Conservation (phyloP, 495 filamentous ascomycete species). For the Talaromyces nanjingensis region DNA sequence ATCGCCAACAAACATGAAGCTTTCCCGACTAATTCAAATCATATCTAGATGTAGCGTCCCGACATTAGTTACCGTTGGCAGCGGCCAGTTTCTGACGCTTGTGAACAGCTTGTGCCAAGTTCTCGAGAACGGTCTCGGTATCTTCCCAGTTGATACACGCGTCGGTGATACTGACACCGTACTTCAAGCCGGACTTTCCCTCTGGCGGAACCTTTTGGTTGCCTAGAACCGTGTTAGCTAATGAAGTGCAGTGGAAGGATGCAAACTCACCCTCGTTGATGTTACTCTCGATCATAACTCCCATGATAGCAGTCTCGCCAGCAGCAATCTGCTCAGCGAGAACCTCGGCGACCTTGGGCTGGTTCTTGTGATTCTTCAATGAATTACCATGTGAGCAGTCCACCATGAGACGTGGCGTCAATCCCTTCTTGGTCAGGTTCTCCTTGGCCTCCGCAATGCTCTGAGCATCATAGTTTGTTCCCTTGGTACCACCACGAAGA, state of each 20-base stretch:
- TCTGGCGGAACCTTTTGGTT: constrained; percentile 88
- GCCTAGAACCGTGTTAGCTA: constrained; percentile 36
- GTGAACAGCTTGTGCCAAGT: constrained; percentile 75
- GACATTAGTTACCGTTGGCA: neutral
- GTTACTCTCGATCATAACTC: constrained; percentile 98
- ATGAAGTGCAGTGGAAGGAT: constrained; percentile 3
- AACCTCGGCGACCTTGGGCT: constrained; percentile 83
- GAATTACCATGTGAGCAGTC: constrained; percentile 98
- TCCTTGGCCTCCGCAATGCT: constrained; percentile 73
- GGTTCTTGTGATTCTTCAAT: constrained; percentile 92
- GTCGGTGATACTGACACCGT: constrained; percentile 96
- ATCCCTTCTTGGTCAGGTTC: constrained; percentile 57
- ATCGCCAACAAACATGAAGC: neutral
- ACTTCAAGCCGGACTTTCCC: constrained; percentile 82
- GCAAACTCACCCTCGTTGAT: constrained; percentile 72
- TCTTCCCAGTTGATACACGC: constrained; percentile 95
- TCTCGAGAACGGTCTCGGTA: constrained; percentile 73
- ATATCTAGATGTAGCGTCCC: neutral
- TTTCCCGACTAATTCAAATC: neutral
- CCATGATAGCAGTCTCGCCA: constrained; percentile 87
- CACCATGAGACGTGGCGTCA: constrained; percentile 80
- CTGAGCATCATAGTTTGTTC: constrained; percentile 86
- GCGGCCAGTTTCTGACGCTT: constrained; percentile 19
- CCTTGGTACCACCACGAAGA: constrained; percentile 84
- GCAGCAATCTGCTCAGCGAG: constrained; percentile 76